phyloP scores from a whole-genome alignment of 345 rosid genomes.

The Bretschneidera sinensis region DNA sequence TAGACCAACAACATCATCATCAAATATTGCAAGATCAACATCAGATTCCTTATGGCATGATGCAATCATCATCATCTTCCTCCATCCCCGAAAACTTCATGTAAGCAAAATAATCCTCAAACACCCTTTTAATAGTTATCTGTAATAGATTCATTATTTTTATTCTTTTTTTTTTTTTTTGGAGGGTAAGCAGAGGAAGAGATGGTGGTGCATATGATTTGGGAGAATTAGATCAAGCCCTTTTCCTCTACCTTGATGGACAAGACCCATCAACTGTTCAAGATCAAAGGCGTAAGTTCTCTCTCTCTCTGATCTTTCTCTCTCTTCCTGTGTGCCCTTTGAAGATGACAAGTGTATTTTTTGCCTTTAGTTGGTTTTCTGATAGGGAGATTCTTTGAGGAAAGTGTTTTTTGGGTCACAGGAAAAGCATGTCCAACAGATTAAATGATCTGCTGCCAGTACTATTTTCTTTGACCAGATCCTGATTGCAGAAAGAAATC shows the following conservation, averaged over 20 bases:
- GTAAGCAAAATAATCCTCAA: constrained; percentile 34
- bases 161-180: neutral
- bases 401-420: constrained; percentile 39
- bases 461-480: constrained; percentile 73
- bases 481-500: constrained; percentile 36
- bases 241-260: constrained; percentile 89
- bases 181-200: constrained; percentile 30
- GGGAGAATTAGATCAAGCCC: constrained; percentile 95
- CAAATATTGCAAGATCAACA: constrained; percentile 30
- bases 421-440: constrained; percentile 53
- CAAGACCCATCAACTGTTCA: constrained; percentile 57
- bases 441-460: constrained; percentile 37
- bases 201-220: constrained; percentile 54
- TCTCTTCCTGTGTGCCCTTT: constrained; percentile 12
- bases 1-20: constrained; percentile 32
- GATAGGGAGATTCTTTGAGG: constrained; percentile 24
- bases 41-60: constrained; percentile 48
- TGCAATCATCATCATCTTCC: constrained; percentile 45
- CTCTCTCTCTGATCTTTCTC: constrained; percentile 11
- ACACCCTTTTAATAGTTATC: neutral
- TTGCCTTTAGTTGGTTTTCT: constrained; percentile 13
- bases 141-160: neutral
- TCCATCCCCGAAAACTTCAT: constrained; percentile 55
- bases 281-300: constrained; percentile 66
- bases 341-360: constrained; percentile 11